A percentile compares a stretch with the other conserved stretches of the same genome.
phyloP scores from a whole-genome alignment of 2,329 filamentous ascomycete species.

The Elsinoe necatrix region DNA sequence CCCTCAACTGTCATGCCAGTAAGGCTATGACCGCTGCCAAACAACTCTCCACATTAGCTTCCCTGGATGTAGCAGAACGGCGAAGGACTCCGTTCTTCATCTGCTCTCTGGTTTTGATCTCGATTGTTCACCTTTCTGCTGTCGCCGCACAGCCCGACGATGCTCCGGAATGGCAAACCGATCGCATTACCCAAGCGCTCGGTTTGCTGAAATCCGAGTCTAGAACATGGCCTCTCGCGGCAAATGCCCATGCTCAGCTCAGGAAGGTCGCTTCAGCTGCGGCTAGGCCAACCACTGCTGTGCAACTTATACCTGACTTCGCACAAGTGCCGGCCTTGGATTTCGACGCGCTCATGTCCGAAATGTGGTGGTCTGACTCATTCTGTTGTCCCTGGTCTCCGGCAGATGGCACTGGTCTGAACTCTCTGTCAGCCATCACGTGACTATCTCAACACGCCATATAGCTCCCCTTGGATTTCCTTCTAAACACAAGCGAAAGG shows the following conservation, averaged over 20 bases:
- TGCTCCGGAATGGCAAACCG: slow-evolving; percentile 61
- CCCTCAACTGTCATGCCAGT: slow-evolving; percentile 58
- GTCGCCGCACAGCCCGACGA: slow-evolving; percentile 51
- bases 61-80: slow-evolving; percentile 44
- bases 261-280: slow-evolving; percentile 53
- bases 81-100: slow-evolving; percentile 79
- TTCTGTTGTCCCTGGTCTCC: neutral
- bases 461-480: too few species aligned
- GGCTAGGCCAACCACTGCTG: slow-evolving; percentile 34
- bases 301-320: neutral
- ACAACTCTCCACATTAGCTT: slow-evolving; percentile 65
- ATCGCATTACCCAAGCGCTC: slow-evolving; percentile 62
- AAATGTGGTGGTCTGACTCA: slow-evolving; percentile 13
- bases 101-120: slow-evolving; percentile 68
- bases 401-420: neutral
- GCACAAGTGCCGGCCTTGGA: neutral
- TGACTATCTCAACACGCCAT: too few species aligned
- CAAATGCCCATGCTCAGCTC: slow-evolving; percentile 62
- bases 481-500: too few species aligned
- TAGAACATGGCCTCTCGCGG: slow-evolving; percentile 64
- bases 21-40: slow-evolving; percentile 74
- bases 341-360: slow-evolving; percentile 4
- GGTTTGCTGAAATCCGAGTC: slow-evolving; percentile 62
- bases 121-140: slow-evolving; percentile 72
- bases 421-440: neutral